These are phyloP conservation scores for Obba rivulosa DNA, from an alignment of 768 basidiomycete genomes.

Conservation along the genomic window DNA sequence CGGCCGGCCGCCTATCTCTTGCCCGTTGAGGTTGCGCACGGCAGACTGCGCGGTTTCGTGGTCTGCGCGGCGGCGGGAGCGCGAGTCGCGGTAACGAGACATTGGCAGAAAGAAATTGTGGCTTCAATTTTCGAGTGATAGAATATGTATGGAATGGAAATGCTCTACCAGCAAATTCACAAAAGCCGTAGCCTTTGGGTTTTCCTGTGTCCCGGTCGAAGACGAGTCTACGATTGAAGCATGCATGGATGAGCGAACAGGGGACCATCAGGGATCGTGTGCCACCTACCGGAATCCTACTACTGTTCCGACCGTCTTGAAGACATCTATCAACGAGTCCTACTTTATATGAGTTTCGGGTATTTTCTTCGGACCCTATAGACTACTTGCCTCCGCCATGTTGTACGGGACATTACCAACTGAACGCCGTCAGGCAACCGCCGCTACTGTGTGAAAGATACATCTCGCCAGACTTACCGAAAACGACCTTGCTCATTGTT, in stretches of 20 bases:
- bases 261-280: background rate
- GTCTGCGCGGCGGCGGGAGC: slow-evolving; percentile 40
- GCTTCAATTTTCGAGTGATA: background rate
- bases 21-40: slow-evolving; percentile 91
- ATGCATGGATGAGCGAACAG: background rate
- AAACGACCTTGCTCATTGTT: slow-evolving; percentile 19
- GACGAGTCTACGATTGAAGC: slow-evolving; percentile 51
- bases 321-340: slow-evolving; percentile 84
- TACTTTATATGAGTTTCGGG: slow-evolving; percentile 13
- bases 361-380: background rate
- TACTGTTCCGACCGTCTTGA: slow-evolving; percentile 85
- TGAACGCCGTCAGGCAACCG: slow-evolving; percentile 20
- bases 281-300: slow-evolving; percentile 70
- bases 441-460: background rate
- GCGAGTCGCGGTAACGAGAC: background rate
- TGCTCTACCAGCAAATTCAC: slow-evolving; percentile 81
- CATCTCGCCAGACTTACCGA: slow-evolving; percentile 36
- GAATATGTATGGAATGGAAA: slow-evolving; percentile 18
- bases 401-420: slow-evolving; percentile 90
- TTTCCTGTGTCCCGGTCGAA: slow-evolving; percentile 93
- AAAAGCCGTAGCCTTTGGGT: slow-evolving; percentile 90
- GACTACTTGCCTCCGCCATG: slow-evolving; percentile 64
- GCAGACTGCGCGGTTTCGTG: slow-evolving; percentile 95
- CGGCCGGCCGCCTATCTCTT: slow-evolving; percentile 87
- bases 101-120: background rate